A percentile compares a stretch with the other conserved stretches of the same genome.
Evolutionary conservation across 805 yeast genomes (phyloP).

Genomic region (Kuraishia molischiana): DNA sequence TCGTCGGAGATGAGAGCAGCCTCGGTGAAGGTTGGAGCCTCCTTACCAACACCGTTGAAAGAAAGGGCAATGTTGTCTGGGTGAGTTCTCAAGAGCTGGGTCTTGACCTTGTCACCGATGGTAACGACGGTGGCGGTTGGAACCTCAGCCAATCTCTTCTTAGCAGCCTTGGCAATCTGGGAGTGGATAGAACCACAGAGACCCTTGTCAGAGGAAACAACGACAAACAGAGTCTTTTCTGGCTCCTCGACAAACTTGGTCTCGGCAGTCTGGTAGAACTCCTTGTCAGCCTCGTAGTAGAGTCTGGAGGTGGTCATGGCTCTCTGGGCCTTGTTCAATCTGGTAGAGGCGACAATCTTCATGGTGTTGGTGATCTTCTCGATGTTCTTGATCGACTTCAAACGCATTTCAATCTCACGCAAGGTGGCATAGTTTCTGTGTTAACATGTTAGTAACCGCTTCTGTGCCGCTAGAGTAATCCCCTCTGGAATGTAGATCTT

Average conservation of each 20-base stretch:
- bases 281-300: slow-evolving; percentile 70
- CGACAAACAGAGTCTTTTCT: slow-evolving; percentile 68
- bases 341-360: slow-evolving; percentile 98
- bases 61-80: slow-evolving; percentile 60
- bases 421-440: slow-evolving; percentile 91
- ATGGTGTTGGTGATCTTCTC: slow-evolving; percentile 99
- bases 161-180: slow-evolving; percentile 83
- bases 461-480: too few species aligned
- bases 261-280: slow-evolving; percentile 76
- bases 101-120: slow-evolving; percentile 90
- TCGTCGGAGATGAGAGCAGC: slow-evolving; percentile 84
- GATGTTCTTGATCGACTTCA: slow-evolving; percentile 96
- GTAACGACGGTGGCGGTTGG: slow-evolving; percentile 73
- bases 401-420: slow-evolving; percentile 97
- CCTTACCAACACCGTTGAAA: slow-evolving; percentile 91
- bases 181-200: slow-evolving; percentile 98
- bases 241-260: slow-evolving; percentile 45
- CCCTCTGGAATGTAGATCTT: too few species aligned
- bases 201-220: slow-evolving; percentile 95
- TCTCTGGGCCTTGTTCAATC: slow-evolving; percentile 90
- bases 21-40: slow-evolving; percentile 89
- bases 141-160: slow-evolving; percentile 49
- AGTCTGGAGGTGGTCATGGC: slow-evolving; percentile 85
- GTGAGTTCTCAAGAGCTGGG: slow-evolving; percentile 80
- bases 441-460: neutral